Percentiles rank a stretch among this genome's conserved stretches.
Evolutionary conservation across 1,139 yeast genomes (phyloP).

Genomic region (Pichia terricola): DNA sequence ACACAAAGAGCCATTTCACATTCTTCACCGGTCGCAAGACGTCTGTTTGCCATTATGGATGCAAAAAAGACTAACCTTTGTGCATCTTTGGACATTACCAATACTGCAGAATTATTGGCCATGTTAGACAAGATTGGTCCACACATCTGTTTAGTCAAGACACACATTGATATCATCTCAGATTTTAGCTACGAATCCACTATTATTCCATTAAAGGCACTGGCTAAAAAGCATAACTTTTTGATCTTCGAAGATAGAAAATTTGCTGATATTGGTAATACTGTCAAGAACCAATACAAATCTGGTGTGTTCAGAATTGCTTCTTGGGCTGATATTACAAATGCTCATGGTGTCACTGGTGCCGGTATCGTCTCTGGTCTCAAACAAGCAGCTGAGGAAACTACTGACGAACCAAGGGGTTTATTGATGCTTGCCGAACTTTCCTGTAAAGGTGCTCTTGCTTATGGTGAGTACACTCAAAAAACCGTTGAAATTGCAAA

Average conservation of each 20-base stretch:
- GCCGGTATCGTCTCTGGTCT: conserved; percentile 86
- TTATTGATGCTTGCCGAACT: conserved; percentile 91
- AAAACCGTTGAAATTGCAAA: conserved; percentile 88
- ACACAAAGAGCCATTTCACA: conserved; percentile 54
- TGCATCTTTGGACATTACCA: conserved; percentile 89
- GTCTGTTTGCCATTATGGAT: conserved; percentile 68
- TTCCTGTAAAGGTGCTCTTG: conserved; percentile 87
- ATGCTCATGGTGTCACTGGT: conserved; percentile 97
- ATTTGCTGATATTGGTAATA: conserved; percentile 98
- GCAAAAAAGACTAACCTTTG: conserved; percentile 79
- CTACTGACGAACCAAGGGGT: conserved; percentile 63
- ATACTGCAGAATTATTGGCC: conserved; percentile 61
- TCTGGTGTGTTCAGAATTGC: conserved; percentile 88
- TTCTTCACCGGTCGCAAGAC: conserved; percentile 68
- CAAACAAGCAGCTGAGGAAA: conserved; percentile 69
- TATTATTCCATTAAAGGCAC: conserved; percentile 56
- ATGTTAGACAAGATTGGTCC: conserved; percentile 83
- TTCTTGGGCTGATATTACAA: conserved; percentile 92
- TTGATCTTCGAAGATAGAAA: conserved; percentile 92
- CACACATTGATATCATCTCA: conserved; percentile 87
- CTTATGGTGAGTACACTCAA: conserved; percentile 81
- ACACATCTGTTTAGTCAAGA: conserved; percentile 80
- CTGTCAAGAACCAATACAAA: conserved; percentile 86
- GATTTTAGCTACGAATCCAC: conserved; percentile 82
- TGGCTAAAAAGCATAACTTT: conserved; percentile 72